Base-by-base conservation (phyloP, 192 early-diverging fungal genomes). In the Funneliformis mosseae region DNA sequence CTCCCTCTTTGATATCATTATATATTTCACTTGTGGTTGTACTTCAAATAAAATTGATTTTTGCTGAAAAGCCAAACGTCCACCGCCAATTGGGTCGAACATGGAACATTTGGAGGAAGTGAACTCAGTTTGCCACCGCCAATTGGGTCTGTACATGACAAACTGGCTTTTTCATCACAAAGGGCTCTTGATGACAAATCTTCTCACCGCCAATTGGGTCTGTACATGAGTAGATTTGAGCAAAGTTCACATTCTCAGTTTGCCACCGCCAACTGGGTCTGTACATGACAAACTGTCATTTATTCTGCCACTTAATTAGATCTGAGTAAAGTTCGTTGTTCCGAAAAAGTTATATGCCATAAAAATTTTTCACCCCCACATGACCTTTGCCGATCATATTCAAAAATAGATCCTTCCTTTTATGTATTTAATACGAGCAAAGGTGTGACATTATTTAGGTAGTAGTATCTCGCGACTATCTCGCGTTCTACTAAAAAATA, bases 111-210 rank as follows among this genome's bases (percentile, higher is more conserved):
- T 68, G 66, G 66, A 68, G 38, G 66, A 68, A 68, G 66, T 68
- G 66, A 68, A 68, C 66, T 68, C 66, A 68, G 66, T 68, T 68
- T 68, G 66, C 66, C 66, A 68, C 66, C 66, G 66, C 66, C 66
- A 68, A 68, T 68, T 41, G 66, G 66, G 33, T 68, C 66, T 68
- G 66, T 41, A 41, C 66, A 68, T 68, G 66, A 39, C 66, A 68
- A 68, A 68, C 66, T 68, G 66, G 33, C 66, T 38, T 68, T 68
- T 68, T 68, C 11, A 62, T 62, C 21, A 62, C 21, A 62, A n/a
- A 27, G 25, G 8, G 7, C 21, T n/a, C 61, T 25, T 62, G 61
- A 62, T 62, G 61, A 62, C 33, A 68, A 68, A 68, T 68, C 66
- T 39, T 39, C 66, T 68, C 66, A 68, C 66, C 66, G 66, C 66